Base-by-base conservation (phyloP, 495 filamentous ascomycete species). In the Pseudevernia furfuracea region DNA sequence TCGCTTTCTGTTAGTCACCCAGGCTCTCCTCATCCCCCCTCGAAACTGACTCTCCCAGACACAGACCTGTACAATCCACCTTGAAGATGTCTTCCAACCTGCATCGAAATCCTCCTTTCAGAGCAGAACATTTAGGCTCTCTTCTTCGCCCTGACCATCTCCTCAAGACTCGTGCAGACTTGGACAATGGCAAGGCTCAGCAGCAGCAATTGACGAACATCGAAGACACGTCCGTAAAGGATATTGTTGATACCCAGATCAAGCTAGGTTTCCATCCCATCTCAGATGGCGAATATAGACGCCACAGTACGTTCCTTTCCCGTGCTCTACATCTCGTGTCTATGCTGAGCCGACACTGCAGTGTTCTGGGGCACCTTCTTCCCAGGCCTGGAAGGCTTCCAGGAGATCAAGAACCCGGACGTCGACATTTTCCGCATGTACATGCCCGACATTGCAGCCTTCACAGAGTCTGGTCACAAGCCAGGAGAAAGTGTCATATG, bases 101-200 rank as follows among this genome's bases (percentile, higher is more conserved):
- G 17, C 82, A 83, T 72, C 83, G 80, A 72, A 78, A 79, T 39
- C 87, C 89, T 53, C 89, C 90, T 23, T 93, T 91, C 77, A 84
- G 89, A 66, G 90, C 89, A 56, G 90, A 93, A 79, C 89, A 93
- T 70, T 77, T 96, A 67, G 90, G 90, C 68, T 92, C 89, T 37
- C 84, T 94, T 28, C 83, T 92, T 28, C 85, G 90, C 23, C 89
- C 90, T 48, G 74, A 89, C 49, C 70, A 82, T 36, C 82, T 94
- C 7, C 80, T 92, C 57, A 77, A 84, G n/a, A 82, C 80, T 67
- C 85, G 87, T 65, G 73, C 82, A 32, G 79, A 77, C 37, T 74
- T 81, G 32, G 86, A 89, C 66, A 74, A 79, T 53, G 78, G 78
- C 25, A 73, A 78, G 68, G 69, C 71, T 25, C 59, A 73, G 32